Conservation (phyloP, 345 rosid genomes). For the Durio zibethinus region DNA sequence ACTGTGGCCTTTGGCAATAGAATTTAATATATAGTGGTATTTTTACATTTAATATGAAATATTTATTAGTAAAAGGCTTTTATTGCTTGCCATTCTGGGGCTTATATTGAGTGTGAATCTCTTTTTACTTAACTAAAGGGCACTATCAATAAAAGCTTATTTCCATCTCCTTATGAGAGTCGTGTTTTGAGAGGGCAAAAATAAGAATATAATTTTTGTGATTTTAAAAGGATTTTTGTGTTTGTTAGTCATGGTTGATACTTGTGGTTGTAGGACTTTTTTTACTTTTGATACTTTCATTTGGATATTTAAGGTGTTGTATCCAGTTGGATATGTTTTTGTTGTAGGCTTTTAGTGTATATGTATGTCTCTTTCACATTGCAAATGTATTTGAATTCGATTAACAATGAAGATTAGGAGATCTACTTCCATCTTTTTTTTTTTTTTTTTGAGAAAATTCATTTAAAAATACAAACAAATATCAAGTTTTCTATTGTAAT, state of each 20-base stretch:
- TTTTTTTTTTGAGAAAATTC: background rate
- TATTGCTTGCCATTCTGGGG: background rate
- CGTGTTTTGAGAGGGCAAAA: background rate
- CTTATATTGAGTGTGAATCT: background rate
- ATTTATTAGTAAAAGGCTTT: background rate
- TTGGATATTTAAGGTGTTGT: background rate
- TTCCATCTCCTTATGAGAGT: background rate
- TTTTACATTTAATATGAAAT: background rate
- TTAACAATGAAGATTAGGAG: background rate
- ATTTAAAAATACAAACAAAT: background rate
- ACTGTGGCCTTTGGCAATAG: slow-evolving; percentile 10
- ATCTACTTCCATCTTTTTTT: background rate
- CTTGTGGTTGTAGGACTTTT: background rate
- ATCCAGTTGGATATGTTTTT: background rate
- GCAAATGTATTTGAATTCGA: background rate
- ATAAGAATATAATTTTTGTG: background rate
- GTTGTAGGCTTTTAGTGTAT: background rate
- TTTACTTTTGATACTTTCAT: background rate
- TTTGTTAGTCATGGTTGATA: background rate
- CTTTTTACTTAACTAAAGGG: background rate
- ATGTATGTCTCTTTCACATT: background rate
- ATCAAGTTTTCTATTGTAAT: background rate
- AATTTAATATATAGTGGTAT: background rate
- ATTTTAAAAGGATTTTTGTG: background rate
- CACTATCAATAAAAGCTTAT: background rate